These are phyloP conservation scores for Hepatocystis sp. DNA, from an alignment of 169 alveolate genomes.

Conservation along the genomic window DNA sequence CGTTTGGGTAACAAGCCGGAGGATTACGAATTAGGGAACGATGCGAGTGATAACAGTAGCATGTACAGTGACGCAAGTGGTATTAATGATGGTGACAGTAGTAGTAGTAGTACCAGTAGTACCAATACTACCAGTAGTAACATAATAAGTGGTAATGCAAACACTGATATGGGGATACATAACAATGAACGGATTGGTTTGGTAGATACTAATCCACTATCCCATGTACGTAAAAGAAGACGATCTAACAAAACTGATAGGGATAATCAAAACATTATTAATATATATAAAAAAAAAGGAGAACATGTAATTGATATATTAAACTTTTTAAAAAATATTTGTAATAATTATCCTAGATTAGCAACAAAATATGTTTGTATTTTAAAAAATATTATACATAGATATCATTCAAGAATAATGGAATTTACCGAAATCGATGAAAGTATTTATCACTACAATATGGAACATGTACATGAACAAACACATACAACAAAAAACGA, in stretches of 20 bases:
- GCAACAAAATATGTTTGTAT: conserved; percentile 57
- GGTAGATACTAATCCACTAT: neutral
- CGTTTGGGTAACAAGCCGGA: conserved; percentile 7
- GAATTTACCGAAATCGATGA: conserved; percentile 75
- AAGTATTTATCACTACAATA: conserved; percentile 39
- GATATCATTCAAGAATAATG: conserved; percentile 71
- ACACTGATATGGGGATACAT: neutral
- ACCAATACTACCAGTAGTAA: neutral
- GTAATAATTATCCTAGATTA: conserved; percentile 40
- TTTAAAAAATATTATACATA: conserved; percentile 43
- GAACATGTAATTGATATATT: conserved; percentile 48
- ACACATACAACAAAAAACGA: conserved; percentile 1
- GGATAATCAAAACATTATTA: conserved; percentile 5
- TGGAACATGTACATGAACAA: conserved; percentile 33
- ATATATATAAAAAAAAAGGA: conserved; percentile 64
- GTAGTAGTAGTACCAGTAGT: neutral
- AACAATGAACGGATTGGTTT: no score
- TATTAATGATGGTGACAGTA: neutral
- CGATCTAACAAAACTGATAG: neutral
- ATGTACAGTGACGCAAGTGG: neutral
- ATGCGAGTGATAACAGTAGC: neutral
- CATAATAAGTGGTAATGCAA: no score
- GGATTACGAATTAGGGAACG: neutral
- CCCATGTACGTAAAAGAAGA: neutral
- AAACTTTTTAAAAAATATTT: conserved; percentile 20